A percentile compares a stretch with the other conserved stretches of the same genome.
Evolutionary conservation across 495 filamentous ascomycete species (phyloP).

Genomic region (Neurospora sp.): DNA sequence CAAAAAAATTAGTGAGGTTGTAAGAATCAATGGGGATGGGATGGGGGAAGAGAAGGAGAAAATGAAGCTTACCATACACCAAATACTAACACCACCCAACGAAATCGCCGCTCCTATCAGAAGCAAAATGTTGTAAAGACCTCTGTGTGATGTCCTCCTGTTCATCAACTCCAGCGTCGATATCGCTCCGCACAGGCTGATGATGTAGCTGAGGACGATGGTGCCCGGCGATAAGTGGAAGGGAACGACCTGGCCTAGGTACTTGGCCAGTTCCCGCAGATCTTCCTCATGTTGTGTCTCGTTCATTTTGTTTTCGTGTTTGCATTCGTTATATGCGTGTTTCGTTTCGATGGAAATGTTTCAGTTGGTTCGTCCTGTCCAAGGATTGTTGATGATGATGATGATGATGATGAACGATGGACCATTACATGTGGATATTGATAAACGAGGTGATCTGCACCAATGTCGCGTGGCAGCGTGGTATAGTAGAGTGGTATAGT

Average conservation of each 20-base stretch:
- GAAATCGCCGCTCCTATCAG: conserved; percentile 59
- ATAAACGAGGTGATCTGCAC: background rate
- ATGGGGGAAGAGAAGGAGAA: no score
- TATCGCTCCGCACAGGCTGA: conserved; percentile 65
- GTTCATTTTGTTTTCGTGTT: background rate
- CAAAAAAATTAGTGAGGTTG: no score
- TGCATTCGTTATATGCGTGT: background rate
- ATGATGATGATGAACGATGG: background rate
- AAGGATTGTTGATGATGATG: background rate
- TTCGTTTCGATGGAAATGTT: background rate
- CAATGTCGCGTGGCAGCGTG: background rate
- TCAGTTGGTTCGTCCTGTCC: background rate
- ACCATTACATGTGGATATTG: background rate
- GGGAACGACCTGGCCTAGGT: conserved; percentile 34
- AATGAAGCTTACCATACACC: conserved; percentile 35
- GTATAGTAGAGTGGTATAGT: background rate
- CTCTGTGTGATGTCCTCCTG: conserved; percentile 55
- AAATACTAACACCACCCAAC: conserved; percentile 77
- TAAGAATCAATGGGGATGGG: no score
- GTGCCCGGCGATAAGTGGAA: conserved; percentile 51
- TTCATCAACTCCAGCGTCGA: conserved; percentile 79
- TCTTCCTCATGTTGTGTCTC: background rate
- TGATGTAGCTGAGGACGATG: conserved; percentile 64
- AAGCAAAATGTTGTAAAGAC: conserved; percentile 66
- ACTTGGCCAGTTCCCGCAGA: conserved; percentile 6